Evolutionary conservation across 2,329 filamentous ascomycete genomes (phyloP), one percentile per base, ranked within the genome.

Genomic region (Colletotrichum coccodes): DNA sequence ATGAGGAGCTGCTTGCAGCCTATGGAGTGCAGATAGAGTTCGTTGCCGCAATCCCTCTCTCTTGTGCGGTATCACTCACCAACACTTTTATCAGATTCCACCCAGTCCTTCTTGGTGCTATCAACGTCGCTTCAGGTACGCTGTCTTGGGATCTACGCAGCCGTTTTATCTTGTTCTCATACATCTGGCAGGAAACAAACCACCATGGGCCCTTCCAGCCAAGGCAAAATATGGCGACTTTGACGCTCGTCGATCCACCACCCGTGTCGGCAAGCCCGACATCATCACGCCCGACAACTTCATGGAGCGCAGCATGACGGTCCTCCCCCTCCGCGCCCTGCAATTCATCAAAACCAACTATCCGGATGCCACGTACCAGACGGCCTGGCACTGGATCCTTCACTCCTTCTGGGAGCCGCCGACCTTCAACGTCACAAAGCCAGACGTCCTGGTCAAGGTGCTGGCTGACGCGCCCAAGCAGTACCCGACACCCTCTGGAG

Each of bases 91-190:
- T 2, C 71, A 93, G 91, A 58, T 87, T 92, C 73, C 85, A 92
- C 71, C 93, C 93, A 16, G 85, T 94, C 59, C 91, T 95, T 75
- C 84, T 95, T 16, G 90, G 89, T 30, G 91, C 86, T 52, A 88
- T 93, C 75, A 92, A 90, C 75, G 81, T 83, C 40, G 84, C 82
- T 23, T 86, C 86, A 50, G 88, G 88, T 90, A 79, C 34, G 49
- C 30, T 7, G 5, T 18, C 8, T 40, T n/a, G 8, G 21, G 28
- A 8, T 47, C 5, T 47, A 23, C 12, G 16, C 16, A 2, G 18
- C 18, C n/a, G 18, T 6, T 2, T 40, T 14, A 3, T 21, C 9
- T 3, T 3, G 7, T n/a, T 12, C 50, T 46, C 21, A 47, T 5
- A 3, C 3, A 4, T 30, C 18, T 1, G 26, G 32, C 72, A 89